Evolutionary conservation across 2,329 filamentous ascomycete genomes (phyloP), one percentile per base, ranked within the genome.

Genomic region (Coniochaeta sp.): DNA sequence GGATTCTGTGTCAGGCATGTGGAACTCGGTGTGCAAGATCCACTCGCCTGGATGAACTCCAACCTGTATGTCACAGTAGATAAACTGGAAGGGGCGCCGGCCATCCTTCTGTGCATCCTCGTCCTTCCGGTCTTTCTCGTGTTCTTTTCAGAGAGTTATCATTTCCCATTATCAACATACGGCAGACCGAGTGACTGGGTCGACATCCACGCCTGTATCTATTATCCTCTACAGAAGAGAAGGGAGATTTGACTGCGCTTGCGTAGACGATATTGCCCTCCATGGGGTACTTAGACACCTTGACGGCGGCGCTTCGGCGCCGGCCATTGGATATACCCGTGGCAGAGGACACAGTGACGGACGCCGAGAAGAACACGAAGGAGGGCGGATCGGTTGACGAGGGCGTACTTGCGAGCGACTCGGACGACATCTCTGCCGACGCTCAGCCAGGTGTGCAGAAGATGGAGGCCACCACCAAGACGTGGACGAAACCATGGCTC

Each of bases 401-500:
- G 62, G 50, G 44, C 55, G 14, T 61, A 5, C 19, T 32, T 28
- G 62, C 67, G 5, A 58, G 63, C 58, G 72, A 77, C 58, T 67
- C 66, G 50, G 72, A 77, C 28, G 62, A 66, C 38, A 69, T 75
- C 60, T 66, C 67, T 28, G 67, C 69, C 42, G 61, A 69, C 56
- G 71, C 71, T 9, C 77, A 80, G 66, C 69, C 71, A 9, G 79
- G 79, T 68, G 77, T 81, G 19, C 73, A 76, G 60, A 76, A 76
- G 58, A 74, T 81, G n/a, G 76, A 81, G 65, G 79, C 78, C 16
- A 74, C 75, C 9, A 76, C 79, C 30, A 76, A 74, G 50, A 75
- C 77, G 38, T 79, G 78, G 77, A 70, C 73, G 0, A 74, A 61
- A 52, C 65, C 64, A 34, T 70, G 78, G 57, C 70, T 81, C 16